Percentiles rank a stretch among this genome's conserved stretches.
These are phyloP conservation scores for Sequoiadendron giganteum DNA, from an alignment of 75 land plant species.

Conservation along the genomic window DNA sequence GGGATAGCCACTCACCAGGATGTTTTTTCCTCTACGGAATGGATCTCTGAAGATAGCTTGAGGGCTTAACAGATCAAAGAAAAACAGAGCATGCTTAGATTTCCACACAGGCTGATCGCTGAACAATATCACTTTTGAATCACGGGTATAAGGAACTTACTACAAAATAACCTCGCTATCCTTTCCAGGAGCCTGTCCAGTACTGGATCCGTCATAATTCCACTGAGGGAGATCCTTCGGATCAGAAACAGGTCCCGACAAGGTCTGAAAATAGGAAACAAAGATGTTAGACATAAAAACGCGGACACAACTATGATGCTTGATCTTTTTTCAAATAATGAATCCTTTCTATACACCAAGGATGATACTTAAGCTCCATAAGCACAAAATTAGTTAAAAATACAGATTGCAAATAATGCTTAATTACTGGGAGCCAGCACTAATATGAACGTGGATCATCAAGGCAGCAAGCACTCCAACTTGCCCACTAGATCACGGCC, in stretches of 20 bases:
- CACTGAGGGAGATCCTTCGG: conserved; percentile 79
- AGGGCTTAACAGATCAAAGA: conserved; percentile 40
- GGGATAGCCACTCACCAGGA: conserved; percentile 46
- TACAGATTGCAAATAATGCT: not conserved
- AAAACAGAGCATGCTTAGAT: not conserved
- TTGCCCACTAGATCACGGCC: not conserved
- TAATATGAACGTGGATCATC: not conserved
- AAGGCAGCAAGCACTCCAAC: not conserved
- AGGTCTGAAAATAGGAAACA: conserved; percentile 38
- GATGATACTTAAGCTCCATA: not conserved
- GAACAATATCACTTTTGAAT: not conserved
- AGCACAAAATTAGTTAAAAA: not conserved
- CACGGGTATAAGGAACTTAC: conserved; percentile 23
- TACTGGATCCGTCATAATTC: conserved; percentile 96
- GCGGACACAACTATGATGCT: not conserved
- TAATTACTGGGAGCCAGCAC: not conserved
- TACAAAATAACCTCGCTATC: conserved; percentile 94
- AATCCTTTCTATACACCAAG: no score
- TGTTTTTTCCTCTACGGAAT: conserved; percentile 91
- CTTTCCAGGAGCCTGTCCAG: conserved; percentile 88
- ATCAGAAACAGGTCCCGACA: conserved; percentile 59
- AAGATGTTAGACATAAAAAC: not conserved
- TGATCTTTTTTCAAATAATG: not conserved
- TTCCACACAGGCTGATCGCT: not conserved
- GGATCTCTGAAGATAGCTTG: conserved; percentile 97